These are phyloP conservation scores for Monocercomonoides exilis DNA, from an alignment of 78 protist species.

Conservation along the genomic window DNA sequence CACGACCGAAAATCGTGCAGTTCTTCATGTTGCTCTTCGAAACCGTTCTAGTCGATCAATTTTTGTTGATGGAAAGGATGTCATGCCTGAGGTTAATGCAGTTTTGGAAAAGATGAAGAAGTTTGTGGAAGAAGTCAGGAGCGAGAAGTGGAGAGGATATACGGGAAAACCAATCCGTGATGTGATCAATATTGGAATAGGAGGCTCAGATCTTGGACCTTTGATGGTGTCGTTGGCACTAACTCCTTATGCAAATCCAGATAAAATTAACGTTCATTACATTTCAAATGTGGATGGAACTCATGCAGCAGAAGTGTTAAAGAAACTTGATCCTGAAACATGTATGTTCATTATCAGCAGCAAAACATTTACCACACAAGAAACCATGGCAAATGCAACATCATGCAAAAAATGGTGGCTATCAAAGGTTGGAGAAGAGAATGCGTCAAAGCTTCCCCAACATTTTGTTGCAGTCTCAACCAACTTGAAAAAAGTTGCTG, in stretches of 20 bases:
- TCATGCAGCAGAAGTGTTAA: constrained; percentile 60
- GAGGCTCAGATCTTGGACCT: constrained; percentile 92
- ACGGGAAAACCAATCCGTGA: constrained; percentile 76
- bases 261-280: constrained; percentile 49
- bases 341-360: constrained; percentile 79
- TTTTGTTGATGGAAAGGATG: constrained; percentile 78
- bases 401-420: constrained; percentile 70
- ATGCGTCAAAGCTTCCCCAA: constrained; percentile 53
- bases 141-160: constrained; percentile 71
- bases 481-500: constrained; percentile 52
- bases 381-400: constrained; percentile 85
- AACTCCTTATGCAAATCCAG: constrained; percentile 50
- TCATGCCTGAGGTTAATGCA: constrained; percentile 52
- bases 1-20: constrained; percentile 82
- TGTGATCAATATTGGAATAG: constrained; percentile 85
- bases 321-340: constrained; percentile 57
- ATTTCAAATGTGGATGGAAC: constrained; percentile 91
- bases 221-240: constrained; percentile 85
- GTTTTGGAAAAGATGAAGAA: constrained; percentile 29
- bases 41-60: constrained; percentile 43
- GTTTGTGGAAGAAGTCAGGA: constrained; percentile 60
- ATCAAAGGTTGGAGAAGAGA: background rate
- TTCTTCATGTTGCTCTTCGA: constrained; percentile 85
- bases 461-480: constrained; percentile 95
- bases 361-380: constrained; percentile 83